Base-by-base conservation (phyloP, 306 rosid species). In the Vigna angularis region DNA sequence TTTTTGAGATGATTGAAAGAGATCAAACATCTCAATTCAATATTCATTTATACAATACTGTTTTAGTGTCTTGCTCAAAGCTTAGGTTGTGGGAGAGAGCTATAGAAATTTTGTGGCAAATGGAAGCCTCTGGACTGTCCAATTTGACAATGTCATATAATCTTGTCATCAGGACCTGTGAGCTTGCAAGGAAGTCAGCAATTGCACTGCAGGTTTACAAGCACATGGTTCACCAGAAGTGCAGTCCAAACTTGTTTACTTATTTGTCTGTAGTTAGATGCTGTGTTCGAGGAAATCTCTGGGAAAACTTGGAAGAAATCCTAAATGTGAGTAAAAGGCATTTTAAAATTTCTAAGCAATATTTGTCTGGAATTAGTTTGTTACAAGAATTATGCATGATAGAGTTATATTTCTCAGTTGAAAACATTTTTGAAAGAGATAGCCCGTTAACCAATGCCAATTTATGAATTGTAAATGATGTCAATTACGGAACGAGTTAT, bases 121-220 rank as follows among this genome's bases (percentile, higher is more conserved):
- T 94, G 89, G 97, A 94, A 76, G 84, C 89, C 73, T 87, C 83
- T 16, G 90, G 85, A 30, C 45, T 82, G 61, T 79, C 84, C 32
- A 81, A 85, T 76, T 84, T 90, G 18, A 84, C 91, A 59, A 73
- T 82, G 13, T 90, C 97, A 1, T 94, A 92, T 83, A 90, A 89
- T 85, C 90, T 90, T 36, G 98, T 89, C 45, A 86, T 94, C 66
- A 73, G 84, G 84, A 85, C 96, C 61, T 94, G 98, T 72, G 92
- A 94, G 77, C 70, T 45, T 67, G 92, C 95, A 30, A 88, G 86
- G 85, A 89, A 91, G 83, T 94, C 97, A 4, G 48, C 72, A 72
- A 85, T 89, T 81, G 97, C 98, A 26, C 72, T 90, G 88, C 93
- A 90, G 85, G 96, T 94, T 73, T 94, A 94, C 49, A 87, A 89